phyloP scores from a whole-genome alignment of 495 filamentous ascomycete genomes.

The Pyrenula aspistea region DNA sequence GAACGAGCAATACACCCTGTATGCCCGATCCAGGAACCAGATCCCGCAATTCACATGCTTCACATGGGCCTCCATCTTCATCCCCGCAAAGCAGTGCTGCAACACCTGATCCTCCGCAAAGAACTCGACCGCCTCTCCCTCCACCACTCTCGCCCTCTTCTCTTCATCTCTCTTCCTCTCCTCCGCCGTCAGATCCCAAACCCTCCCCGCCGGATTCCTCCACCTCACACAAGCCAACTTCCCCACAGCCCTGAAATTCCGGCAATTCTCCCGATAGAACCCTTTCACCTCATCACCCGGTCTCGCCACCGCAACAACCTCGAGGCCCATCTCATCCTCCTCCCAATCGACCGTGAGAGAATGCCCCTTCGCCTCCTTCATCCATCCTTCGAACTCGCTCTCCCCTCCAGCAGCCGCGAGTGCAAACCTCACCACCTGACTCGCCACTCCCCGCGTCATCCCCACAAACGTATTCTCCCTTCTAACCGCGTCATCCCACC shows the following conservation, averaged over 20 bases:
- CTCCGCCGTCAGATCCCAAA: conserved; percentile 29
- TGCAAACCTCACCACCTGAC: conserved; percentile 29
- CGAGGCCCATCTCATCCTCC: conserved; percentile 40
- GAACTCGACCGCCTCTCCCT: conserved; percentile 40
- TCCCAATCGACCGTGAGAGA: conserved; percentile 20
- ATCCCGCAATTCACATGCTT: conserved; percentile 51
- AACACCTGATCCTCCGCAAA: conserved; percentile 58
- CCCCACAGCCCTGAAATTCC: conserved; percentile 30
- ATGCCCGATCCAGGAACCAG: conserved; percentile 46
- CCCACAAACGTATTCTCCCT: conserved; percentile 11
- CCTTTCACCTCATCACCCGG: conserved; percentile 22
- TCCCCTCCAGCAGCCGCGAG: conserved; percentile 29
- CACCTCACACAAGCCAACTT: conserved; percentile 29
- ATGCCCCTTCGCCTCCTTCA: conserved; percentile 9
- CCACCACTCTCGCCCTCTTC: conserved; percentile 9
- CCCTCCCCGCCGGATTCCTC: conserved; percentile 21
- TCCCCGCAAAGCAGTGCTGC: conserved; percentile 48
- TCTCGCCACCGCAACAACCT: conserved; percentile 35
- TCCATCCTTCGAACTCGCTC: conserved; percentile 20
- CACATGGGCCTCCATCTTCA: conserved; percentile 61
- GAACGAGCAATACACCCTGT: conserved; percentile 39
- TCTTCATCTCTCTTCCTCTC: conserved; percentile 9
- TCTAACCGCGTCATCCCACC: conserved; percentile 17
- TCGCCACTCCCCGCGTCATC: conserved; percentile 25
- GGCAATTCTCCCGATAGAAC: conserved; percentile 29